Conservation (phyloP, 345 rosid species). For the Populus pruinosa region DNA sequence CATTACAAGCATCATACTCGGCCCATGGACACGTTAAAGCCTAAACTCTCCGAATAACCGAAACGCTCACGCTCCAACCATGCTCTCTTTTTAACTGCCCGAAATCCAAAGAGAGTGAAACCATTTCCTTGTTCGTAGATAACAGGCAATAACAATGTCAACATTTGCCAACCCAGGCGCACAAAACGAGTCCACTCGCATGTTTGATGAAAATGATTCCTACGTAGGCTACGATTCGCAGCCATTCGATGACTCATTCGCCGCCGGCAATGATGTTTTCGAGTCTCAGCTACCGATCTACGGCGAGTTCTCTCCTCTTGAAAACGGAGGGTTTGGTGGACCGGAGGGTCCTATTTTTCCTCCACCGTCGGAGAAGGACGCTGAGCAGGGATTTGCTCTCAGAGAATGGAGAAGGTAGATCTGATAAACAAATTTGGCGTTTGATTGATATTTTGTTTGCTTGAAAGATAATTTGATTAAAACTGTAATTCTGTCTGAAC, state of each 20-base stretch:
- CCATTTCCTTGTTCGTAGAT: constrained; percentile 10
- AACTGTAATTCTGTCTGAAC: neutral
- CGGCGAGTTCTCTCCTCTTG: constrained; percentile 20
- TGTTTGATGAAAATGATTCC: constrained; percentile 31
- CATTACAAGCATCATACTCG: neutral
- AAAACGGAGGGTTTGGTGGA: constrained; percentile 43
- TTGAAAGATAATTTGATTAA: neutral
- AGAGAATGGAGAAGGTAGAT: constrained; percentile 86
- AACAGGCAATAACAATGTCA: constrained; percentile 34
- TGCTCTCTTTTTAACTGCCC: neutral
- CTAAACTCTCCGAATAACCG: too few relatives aligned
- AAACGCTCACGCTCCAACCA: neutral
- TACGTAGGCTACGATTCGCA: constrained; percentile 28
- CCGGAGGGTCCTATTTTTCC: constrained; percentile 58
- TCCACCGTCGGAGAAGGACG: constrained; percentile 50
- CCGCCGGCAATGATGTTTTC: constrained; percentile 29
- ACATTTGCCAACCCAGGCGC: constrained; percentile 40
- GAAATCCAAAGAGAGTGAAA: neutral
- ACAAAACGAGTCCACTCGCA: constrained; percentile 19
- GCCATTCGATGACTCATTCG: constrained; percentile 16
- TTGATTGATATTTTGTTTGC: neutral
- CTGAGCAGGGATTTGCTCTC: constrained; percentile 60
- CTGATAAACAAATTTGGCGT: neutral
- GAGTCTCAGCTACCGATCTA: constrained; percentile 35
- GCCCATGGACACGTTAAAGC: neutral